phyloP scores from a whole-genome alignment of 257 asterid genomes.

The Perilla frutescens region DNA sequence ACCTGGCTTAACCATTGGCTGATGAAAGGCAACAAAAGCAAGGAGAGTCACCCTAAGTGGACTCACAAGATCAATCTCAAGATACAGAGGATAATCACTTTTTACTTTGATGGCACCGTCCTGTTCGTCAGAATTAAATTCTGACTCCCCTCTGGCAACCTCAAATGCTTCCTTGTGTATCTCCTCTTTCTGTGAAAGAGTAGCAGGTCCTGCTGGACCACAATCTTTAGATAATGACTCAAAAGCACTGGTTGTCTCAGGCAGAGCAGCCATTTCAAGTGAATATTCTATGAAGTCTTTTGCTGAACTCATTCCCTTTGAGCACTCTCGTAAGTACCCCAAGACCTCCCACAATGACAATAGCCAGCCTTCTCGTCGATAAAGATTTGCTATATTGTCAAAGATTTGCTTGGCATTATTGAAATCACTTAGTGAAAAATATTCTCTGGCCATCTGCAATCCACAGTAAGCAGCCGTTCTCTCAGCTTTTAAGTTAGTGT shows the following conservation, averaged over 20 bases:
- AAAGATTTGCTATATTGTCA: slow-evolving; percentile 77
- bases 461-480: slow-evolving; percentile 91
- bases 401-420: slow-evolving; percentile 73
- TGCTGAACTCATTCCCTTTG: slow-evolving; percentile 64
- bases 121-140: slow-evolving; percentile 47
- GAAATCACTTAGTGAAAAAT: slow-evolving; percentile 61
- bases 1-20: slow-evolving; percentile 90
- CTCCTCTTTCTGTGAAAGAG: slow-evolving; percentile 68
- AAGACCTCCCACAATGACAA: slow-evolving; percentile 86
- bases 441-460: slow-evolving; percentile 86
- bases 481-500: slow-evolving; percentile 64
- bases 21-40: slow-evolving; percentile 97
- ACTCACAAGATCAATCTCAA: slow-evolving; percentile 96
- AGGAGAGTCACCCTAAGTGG: slow-evolving; percentile 87
- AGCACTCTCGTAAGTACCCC: slow-evolving; percentile 94
- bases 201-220: slow-evolving; percentile 86
- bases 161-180: slow-evolving; percentile 90
- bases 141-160: slow-evolving; percentile 72
- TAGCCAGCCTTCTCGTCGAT: slow-evolving; percentile 95
- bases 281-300: slow-evolving; percentile 94
- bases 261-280: slow-evolving; percentile 97
- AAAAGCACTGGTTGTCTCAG: slow-evolving; percentile 53
- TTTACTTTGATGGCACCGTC: slow-evolving; percentile 58
- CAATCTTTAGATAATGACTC: slow-evolving; percentile 57
- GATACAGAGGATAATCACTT: slow-evolving; percentile 77